A percentile compares a stretch with the other conserved stretches of the same genome.
phyloP scores from a whole-genome alignment of 2,329 filamentous ascomycete genomes.

The Neofusicoccum parvum region DNA sequence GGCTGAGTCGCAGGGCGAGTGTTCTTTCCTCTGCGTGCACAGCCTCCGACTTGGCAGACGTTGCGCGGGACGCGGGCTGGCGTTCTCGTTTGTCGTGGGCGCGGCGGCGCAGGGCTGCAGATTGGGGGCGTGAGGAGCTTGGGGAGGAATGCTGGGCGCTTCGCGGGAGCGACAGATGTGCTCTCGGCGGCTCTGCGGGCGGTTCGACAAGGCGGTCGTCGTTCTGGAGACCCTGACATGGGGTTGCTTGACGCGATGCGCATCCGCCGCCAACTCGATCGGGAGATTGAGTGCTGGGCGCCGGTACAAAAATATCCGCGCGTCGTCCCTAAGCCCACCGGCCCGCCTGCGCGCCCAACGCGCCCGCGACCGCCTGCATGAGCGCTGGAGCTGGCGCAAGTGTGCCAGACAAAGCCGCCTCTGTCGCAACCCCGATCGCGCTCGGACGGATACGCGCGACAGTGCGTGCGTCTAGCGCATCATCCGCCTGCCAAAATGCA shows the following conservation, averaged over 20 bases:
- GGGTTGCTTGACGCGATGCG: slow-evolving; percentile 5
- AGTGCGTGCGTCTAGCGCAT: slow-evolving; percentile 15
- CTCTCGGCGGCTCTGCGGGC: slow-evolving; percentile 8
- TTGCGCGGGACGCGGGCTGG: slow-evolving; percentile 17
- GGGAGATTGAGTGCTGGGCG: slow-evolving; percentile 19
- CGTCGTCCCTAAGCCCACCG: background rate
- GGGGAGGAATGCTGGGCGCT: background rate
- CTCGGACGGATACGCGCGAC: slow-evolving; percentile 12
- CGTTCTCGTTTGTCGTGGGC: background rate
- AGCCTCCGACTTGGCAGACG: slow-evolving; percentile 20
- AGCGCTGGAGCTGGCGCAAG: background rate
- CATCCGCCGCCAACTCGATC: slow-evolving; percentile 19
- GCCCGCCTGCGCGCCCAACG: background rate
- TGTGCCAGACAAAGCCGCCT: slow-evolving; percentile 10
- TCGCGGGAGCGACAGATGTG: background rate
- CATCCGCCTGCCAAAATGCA: slow-evolving; percentile 1
- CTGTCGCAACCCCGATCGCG: slow-evolving; percentile 6
- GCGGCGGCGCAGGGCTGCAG: slow-evolving; percentile 9
- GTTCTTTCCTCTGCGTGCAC: slow-evolving; percentile 9
- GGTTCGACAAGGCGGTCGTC: slow-evolving; percentile 13
- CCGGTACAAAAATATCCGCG: slow-evolving; percentile 9
- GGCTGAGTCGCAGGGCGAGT: slow-evolving; percentile 8
- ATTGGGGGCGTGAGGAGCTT: background rate
- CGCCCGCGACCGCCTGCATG: background rate
- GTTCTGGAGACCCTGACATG: slow-evolving; percentile 15